Conservation (phyloP, 2,329 filamentous ascomycete genomes). For the Talaromyces pinophilus region DNA sequence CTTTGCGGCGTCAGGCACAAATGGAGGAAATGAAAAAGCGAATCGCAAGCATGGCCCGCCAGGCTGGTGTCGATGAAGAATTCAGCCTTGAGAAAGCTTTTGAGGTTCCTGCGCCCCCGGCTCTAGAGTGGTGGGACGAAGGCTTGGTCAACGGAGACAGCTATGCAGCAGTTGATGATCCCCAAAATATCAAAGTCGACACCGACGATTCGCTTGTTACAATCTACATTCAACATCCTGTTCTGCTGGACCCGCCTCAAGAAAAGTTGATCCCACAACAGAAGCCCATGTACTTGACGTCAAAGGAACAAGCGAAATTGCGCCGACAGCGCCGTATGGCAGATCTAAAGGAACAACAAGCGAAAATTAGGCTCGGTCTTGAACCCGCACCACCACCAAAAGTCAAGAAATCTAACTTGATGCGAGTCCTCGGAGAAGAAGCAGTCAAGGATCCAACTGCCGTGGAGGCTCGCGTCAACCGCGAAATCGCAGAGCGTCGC, state of each 20-base stretch:
- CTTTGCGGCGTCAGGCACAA: constrained; percentile 79
- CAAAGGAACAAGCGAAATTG: constrained; percentile 86
- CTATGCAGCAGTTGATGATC: constrained; percentile 70
- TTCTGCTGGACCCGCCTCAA: constrained; percentile 86
- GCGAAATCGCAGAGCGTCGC: constrained; percentile 84
- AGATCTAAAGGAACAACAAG: constrained; percentile 92
- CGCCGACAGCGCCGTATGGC: constrained; percentile 87
- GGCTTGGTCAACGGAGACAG: constrained; percentile 72
- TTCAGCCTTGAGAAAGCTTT: constrained; percentile 87
- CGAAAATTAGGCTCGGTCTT: constrained; percentile 88
- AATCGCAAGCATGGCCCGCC: constrained; percentile 82
- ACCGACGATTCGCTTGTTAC: constrained; percentile 85
- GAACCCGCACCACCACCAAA: constrained; percentile 90
- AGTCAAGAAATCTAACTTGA: constrained; percentile 95
- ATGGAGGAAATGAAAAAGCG: constrained; percentile 93
- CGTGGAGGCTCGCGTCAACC: constrained; percentile 89
- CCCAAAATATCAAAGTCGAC: constrained; percentile 69
- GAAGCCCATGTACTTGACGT: constrained; percentile 90
- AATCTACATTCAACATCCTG: constrained; percentile 87
- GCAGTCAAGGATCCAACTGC: constrained; percentile 95
- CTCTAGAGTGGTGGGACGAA: constrained; percentile 98
- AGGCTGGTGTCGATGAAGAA: constrained; percentile 92
- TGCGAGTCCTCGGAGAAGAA: constrained; percentile 92
- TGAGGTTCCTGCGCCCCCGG: constrained; percentile 77
- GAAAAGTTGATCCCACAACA: constrained; percentile 75